Evolutionary conservation across 2,329 filamentous ascomycete species (phyloP).

Genomic region (Diaporthe humulicola): DNA sequence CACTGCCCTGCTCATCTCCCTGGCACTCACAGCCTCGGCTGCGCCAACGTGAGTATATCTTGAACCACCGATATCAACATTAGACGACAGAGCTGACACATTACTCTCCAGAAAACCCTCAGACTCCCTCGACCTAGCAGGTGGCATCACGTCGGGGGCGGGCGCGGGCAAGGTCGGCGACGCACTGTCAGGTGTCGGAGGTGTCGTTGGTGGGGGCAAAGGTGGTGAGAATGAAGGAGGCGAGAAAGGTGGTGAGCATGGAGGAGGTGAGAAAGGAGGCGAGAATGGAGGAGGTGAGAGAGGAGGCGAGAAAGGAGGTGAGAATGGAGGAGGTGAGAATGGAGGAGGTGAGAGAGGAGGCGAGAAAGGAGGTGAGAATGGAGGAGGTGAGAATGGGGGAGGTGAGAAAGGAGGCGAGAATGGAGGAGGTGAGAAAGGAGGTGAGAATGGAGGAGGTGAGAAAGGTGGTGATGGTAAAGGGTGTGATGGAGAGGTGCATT

Average conservation of each 20-base stretch:
- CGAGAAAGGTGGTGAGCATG: too few relatives aligned
- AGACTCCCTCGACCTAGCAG: not conserved
- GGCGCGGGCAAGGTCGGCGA: slow-evolving; percentile 6
- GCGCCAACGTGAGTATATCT: not conserved
- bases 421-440: too few relatives aligned
- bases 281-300: too few relatives aligned
- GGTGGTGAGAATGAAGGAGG: too few relatives aligned
- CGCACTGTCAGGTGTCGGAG: not conserved
- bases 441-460: too few relatives aligned
- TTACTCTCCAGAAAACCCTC: not conserved
- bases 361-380: too few relatives aligned
- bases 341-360: too few relatives aligned
- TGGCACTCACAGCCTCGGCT: not conserved
- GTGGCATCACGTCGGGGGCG: slow-evolving; percentile 1
- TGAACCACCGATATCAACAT: not conserved
- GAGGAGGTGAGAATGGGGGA: too few relatives aligned
- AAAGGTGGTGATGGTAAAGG: not conserved
- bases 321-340: too few relatives aligned
- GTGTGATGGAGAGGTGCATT: not conserved
- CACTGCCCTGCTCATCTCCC: slow-evolving; percentile 5
- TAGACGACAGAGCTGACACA: not conserved
- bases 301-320: too few relatives aligned
- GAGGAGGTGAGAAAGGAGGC: too few relatives aligned
- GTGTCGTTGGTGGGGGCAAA: not conserved
- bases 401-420: too few relatives aligned